Evolutionary conservation across 305 asterid genomes (phyloP), one percentile per base, ranked within the genome.

Genomic region (Fraxinus velutina): DNA sequence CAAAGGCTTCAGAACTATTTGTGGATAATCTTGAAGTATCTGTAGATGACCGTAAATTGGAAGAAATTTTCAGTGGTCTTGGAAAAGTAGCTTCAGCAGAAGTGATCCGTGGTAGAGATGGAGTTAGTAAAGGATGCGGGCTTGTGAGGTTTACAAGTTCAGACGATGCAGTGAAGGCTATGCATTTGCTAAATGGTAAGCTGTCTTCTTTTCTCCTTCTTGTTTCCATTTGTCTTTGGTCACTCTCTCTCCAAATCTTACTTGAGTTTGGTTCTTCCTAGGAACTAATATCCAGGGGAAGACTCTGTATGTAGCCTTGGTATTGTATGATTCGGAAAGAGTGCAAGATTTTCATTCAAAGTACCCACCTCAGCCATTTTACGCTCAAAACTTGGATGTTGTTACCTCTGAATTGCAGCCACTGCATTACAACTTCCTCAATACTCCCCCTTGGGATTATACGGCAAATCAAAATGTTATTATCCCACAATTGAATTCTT

Each of bases 41-140:
- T 27, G 74, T 87, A 44, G 87, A 79, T 68, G 90, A 80, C 27
- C 80, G 27, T 52, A 77, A 70, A 70, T 21, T 86, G 81, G 72
- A 80, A 62, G 60, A 64, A 81, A 73, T 82, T 75, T 84, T 88
- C 84, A 71, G 80, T 77, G 30, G 62, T 64, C 81, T 73, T 72
- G 93, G 93, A 24, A 68, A 77, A 70, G 84, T 89, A 29, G 75
- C 33, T 73, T 85, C 91, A 5, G 89, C 89, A 10, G 85, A 80
- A 66, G 86, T 86, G 75, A 77, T 88, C 13, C 39, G 79, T 80
- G 12, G 68, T 34, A 39, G 37, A 19, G 68, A 82, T 80, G 89
- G 90, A 13, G 42, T 80, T 42, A 84, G 89, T 79, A 84, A 64
- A 82, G 85, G 85, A 72, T 84, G 60, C 60, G 89, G 88, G 75